phyloP scores from a whole-genome alignment of 495 filamentous ascomycete genomes.

The Aspergillus avenaceus region DNA sequence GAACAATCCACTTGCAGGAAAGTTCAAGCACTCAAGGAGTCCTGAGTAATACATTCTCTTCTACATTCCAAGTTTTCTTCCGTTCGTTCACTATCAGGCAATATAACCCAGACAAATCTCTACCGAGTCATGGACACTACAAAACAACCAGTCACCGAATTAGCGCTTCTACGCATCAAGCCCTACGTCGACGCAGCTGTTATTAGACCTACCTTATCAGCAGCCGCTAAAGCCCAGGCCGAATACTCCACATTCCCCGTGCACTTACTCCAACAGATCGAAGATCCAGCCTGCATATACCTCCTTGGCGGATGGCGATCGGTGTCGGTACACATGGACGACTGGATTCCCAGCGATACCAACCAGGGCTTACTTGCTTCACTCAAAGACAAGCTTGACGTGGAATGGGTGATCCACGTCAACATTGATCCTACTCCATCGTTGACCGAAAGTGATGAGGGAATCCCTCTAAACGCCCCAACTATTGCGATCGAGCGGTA shows the following conservation, averaged over 20 bases:
- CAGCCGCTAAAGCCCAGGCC: constrained; percentile 31
- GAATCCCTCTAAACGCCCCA: constrained; percentile 33
- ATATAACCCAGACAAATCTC: too few species aligned
- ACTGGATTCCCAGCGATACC: constrained; percentile 41
- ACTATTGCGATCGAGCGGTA: constrained; percentile 40
- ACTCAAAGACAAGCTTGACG: constrained; percentile 37
- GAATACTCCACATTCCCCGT: constrained; percentile 29
- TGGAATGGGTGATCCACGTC: constrained; percentile 37
- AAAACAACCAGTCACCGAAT: constrained; percentile 37
- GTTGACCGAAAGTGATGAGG: neutral
- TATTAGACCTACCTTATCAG: constrained; percentile 17
- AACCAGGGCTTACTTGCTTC: constrained; percentile 40
- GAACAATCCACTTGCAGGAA: too few species aligned
- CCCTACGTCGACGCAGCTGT: constrained; percentile 2
- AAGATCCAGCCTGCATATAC: constrained; percentile 44
- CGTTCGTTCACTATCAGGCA: too few species aligned
- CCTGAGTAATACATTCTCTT: too few species aligned
- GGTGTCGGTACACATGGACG: constrained; percentile 34
- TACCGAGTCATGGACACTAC: too few species aligned
- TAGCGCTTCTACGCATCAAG: constrained; percentile 43
- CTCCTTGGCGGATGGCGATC: constrained; percentile 50
- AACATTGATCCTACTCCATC: constrained; percentile 20
- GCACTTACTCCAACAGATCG: constrained; percentile 39
- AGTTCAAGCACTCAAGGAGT: too few species aligned
- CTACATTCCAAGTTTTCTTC: too few species aligned